Conservation (phyloP, 208 protist genomes). For the Crithidia expoeki region DNA sequence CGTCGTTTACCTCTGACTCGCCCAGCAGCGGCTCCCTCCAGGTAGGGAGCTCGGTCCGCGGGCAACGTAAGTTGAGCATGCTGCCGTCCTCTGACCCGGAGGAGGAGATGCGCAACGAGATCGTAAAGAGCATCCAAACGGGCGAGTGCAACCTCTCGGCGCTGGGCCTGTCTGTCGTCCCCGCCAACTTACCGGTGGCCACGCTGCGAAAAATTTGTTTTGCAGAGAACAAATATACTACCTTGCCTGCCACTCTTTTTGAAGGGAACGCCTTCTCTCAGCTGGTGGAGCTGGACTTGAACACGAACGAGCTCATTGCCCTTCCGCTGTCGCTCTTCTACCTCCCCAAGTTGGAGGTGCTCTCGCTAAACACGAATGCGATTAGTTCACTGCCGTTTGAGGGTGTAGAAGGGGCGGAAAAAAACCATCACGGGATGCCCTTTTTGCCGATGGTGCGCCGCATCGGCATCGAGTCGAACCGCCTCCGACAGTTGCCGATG, state of each 20-base stretch:
- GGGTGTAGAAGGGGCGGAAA: constrained; percentile 4
- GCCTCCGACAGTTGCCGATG: constrained; percentile 59
- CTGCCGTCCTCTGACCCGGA: constrained; percentile 32
- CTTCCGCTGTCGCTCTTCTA: constrained; percentile 70
- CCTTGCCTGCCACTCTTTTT: constrained; percentile 57
- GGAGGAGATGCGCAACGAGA: constrained; percentile 56
- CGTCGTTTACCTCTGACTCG: constrained; percentile 2
- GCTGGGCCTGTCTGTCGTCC: constrained; percentile 44
- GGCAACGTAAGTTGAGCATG: constrained; percentile 35
- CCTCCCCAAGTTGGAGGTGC: constrained; percentile 63
- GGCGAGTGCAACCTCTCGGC: constrained; percentile 71
- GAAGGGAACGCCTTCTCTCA: constrained; percentile 30
- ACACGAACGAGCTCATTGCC: constrained; percentile 63
- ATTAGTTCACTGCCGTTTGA: constrained; percentile 43
- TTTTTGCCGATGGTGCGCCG: constrained; percentile 57
- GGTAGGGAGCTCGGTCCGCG: background rate
- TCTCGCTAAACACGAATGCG: constrained; percentile 75
- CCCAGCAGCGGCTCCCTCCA: constrained; percentile 8
- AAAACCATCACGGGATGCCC: constrained; percentile 1
- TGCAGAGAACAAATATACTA: constrained; percentile 58
- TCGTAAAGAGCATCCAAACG: constrained; percentile 42
- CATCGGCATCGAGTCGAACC: constrained; percentile 78
- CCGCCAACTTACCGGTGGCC: constrained; percentile 40
- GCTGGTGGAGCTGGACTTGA: constrained; percentile 62
- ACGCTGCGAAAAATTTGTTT: constrained; percentile 55